Percentiles rank a stretch among this genome's conserved stretches.
Conservation (phyloP, 2,329 filamentous ascomycete genomes). For the Cladosporium sp. region DNA sequence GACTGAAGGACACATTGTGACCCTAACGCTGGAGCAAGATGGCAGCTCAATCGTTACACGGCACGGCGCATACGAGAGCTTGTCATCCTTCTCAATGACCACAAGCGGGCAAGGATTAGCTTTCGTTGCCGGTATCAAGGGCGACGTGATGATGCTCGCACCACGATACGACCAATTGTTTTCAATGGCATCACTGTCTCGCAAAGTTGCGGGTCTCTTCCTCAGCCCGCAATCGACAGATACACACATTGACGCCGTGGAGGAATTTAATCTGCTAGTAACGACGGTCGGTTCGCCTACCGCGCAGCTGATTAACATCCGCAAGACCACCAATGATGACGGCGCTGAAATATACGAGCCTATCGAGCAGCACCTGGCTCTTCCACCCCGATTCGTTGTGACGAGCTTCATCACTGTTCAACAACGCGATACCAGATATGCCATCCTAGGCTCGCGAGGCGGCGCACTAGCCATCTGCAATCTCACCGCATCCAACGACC, state of each 20-base stretch:
- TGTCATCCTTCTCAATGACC: slow-evolving; percentile 52
- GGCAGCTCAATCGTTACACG: slow-evolving; percentile 31
- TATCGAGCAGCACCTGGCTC: slow-evolving; percentile 10
- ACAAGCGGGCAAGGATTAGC: slow-evolving; percentile 20
- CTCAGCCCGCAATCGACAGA: background rate
- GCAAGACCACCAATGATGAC: background rate
- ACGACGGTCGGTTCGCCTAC: slow-evolving; percentile 40
- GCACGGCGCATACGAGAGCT: slow-evolving; percentile 26
- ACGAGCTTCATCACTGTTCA: slow-evolving; percentile 46
- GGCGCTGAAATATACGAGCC: background rate
- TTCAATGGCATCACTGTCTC: slow-evolving; percentile 21
- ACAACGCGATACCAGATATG: background rate
- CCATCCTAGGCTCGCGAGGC: slow-evolving; percentile 55
- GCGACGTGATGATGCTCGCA: background rate
- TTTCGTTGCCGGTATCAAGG: background rate
- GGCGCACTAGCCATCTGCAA: slow-evolving; percentile 52
- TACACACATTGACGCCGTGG: too few relatives aligned
- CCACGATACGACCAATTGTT: background rate
- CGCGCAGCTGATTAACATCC: slow-evolving; percentile 27
- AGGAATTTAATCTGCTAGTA: slow-evolving; percentile 34
- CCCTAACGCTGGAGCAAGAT: slow-evolving; percentile 33
- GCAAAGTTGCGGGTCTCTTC: slow-evolving; percentile 47
- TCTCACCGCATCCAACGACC: background rate
- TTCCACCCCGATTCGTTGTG: slow-evolving; percentile 50
- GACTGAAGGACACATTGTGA: slow-evolving; percentile 58